phyloP scores from a whole-genome alignment of 257 asterid genomes.

The Nicotiana benthamiana region DNA sequence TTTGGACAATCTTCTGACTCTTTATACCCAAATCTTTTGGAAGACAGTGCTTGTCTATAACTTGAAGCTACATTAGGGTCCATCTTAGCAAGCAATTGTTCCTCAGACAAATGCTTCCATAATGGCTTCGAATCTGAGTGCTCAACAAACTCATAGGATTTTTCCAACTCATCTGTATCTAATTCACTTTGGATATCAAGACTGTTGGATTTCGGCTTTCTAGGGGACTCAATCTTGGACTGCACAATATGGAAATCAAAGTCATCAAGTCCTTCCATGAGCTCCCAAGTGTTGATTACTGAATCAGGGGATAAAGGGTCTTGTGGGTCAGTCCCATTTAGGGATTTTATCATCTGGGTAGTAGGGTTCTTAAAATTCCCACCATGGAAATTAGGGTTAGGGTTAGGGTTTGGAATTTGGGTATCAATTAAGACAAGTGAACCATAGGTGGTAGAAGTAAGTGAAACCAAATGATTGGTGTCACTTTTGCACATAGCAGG shows the following conservation, averaged over 20 bases:
- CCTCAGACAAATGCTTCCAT: slow-evolving; percentile 52
- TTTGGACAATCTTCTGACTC: slow-evolving; percentile 13
- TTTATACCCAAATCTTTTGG: slow-evolving; percentile 36
- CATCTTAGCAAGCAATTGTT: slow-evolving; percentile 31
- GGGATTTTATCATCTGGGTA: slow-evolving; percentile 13
- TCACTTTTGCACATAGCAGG: slow-evolving; percentile 39
- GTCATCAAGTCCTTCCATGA: slow-evolving; percentile 89
- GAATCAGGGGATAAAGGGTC: slow-evolving; percentile 79
- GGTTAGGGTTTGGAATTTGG: slow-evolving; percentile 16
- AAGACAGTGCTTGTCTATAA: slow-evolving; percentile 30
- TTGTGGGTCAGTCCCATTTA: slow-evolving; percentile 17
- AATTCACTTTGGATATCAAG: not conserved
- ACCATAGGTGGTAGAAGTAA: slow-evolving; percentile 84
- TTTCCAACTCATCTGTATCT: slow-evolving; percentile 18
- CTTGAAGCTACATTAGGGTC: slow-evolving; percentile 35
- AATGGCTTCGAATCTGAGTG: slow-evolving; percentile 30
- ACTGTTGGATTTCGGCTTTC: not conserved
- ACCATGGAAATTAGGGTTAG: not conserved
- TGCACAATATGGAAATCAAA: slow-evolving; percentile 49
- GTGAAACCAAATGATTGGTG: slow-evolving; percentile 71
- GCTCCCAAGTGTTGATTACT: slow-evolving; percentile 96
- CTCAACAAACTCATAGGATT: slow-evolving; percentile 37
- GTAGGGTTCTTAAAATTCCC: not conserved
- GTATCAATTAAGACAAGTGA: slow-evolving; percentile 45
- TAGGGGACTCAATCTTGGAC: slow-evolving; percentile 16